Conservation (phyloP, 768 basidiomycete species). For the Termitomyces sp. region DNA sequence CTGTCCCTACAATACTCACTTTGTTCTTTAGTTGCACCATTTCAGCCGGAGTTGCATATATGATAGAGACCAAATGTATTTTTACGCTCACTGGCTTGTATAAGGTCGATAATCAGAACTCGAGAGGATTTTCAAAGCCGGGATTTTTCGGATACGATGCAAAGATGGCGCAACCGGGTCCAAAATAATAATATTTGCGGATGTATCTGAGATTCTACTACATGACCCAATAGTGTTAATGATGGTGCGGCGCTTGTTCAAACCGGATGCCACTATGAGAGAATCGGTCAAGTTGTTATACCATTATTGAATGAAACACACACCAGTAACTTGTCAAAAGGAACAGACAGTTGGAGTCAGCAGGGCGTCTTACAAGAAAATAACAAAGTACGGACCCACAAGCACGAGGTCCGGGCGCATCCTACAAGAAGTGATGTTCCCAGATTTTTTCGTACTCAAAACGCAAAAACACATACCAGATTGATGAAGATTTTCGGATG, state of each 20-base stretch:
- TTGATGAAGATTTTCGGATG: conserved; percentile 98
- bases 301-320: conserved; percentile 7
- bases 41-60: conserved; percentile 42
- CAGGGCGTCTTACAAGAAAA: conserved; percentile 1
- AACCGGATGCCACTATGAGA: conserved; percentile 80
- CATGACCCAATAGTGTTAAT: conserved; percentile 29
- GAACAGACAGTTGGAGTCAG: conserved; percentile 14
- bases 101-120: conserved; percentile 15
- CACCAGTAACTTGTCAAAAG: conserved; percentile 30
- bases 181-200: background rate
- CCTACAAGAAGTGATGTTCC: conserved; percentile 35
- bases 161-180: background rate
- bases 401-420: conserved; percentile 79
- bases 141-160: background rate
- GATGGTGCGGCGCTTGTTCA: conserved; percentile 79
- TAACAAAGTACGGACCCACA: conserved; percentile 69
- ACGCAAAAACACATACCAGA: conserved; percentile 48
- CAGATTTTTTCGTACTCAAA: background rate
- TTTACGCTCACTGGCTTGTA: conserved; percentile 35
- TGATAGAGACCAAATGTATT: conserved; percentile 50
- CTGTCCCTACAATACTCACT: conserved; percentile 30
- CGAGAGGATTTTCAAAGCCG: background rate
- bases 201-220: background rate
- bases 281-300: conserved; percentile 4
- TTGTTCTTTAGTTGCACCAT: conserved; percentile 39